A percentile compares a stretch with the other conserved stretches of the same genome.
These are phyloP conservation scores for Luffa aegyptiaca DNA, from an alignment of 306 rosid genomes.

Conservation along the genomic window DNA sequence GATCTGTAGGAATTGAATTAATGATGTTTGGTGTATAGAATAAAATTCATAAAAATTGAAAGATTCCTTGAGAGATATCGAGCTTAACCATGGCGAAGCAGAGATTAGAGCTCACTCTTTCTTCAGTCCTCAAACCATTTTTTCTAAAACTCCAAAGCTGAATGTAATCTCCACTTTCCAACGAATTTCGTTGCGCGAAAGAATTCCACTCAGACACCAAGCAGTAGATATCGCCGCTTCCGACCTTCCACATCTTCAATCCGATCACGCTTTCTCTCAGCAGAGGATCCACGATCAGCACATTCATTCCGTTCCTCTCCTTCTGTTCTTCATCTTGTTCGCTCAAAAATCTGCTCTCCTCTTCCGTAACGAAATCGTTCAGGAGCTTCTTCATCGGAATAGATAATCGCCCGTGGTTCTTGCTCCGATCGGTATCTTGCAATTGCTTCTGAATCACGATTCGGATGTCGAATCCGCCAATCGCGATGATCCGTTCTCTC, in stretches of 20 bases:
- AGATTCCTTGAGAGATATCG: background rate
- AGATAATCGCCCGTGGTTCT: background rate
- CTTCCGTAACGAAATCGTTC: background rate
- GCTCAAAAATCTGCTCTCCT: background rate
- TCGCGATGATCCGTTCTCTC: background rate
- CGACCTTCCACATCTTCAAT: background rate
- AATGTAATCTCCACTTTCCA: background rate
- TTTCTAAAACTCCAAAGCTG: conserved; percentile 3
- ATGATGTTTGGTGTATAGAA: too few species aligned
- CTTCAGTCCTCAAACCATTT: background rate
- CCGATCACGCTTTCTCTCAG: background rate
- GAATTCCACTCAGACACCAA: background rate
- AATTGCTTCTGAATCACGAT: background rate
- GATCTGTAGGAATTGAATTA: too few species aligned
- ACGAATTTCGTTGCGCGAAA: background rate
- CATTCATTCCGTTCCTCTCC: background rate
- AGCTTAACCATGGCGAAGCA: background rate
- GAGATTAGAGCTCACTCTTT: background rate
- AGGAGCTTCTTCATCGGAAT: background rate
- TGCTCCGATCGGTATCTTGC: background rate
- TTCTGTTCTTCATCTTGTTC: background rate
- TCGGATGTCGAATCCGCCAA: background rate
- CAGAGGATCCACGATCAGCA: background rate
- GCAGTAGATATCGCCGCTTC: background rate
- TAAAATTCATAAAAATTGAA: background rate